A percentile compares a stretch with the other conserved stretches of the same genome.
Conservation (phyloP, 2,329 filamentous ascomycete species). For the Aspergillaceae sp. region DNA sequence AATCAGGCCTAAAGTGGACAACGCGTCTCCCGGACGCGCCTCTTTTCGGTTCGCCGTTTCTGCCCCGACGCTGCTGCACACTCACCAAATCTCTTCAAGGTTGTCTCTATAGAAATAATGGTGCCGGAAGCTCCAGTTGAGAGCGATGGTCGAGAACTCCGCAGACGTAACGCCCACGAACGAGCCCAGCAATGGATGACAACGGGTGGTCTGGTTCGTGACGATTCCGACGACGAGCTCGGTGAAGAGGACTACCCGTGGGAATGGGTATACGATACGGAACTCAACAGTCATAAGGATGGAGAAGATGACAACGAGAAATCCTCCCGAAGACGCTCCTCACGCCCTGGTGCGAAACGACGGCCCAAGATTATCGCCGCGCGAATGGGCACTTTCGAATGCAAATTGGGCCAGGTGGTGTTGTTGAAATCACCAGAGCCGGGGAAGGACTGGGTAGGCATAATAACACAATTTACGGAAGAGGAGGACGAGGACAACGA, state of each 20-base stretch:
- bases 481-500: constrained; percentile 60
- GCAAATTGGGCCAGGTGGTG: constrained; percentile 71
- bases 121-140: constrained; percentile 9
- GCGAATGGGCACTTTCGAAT: constrained; percentile 71
- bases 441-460: constrained; percentile 84
- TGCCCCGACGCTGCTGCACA: too few species aligned
- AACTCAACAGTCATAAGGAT: constrained; percentile 11
- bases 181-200: constrained; percentile 44
- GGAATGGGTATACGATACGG: constrained; percentile 63
- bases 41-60: constrained; percentile 6
- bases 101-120: constrained; percentile 9
- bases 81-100: too few species aligned
- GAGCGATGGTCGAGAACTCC: constrained; percentile 7
- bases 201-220: constrained; percentile 56
- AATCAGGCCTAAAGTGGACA: constrained; percentile 25
- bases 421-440: constrained; percentile 79
- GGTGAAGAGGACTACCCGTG: constrained; percentile 63
- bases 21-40: constrained; percentile 20
- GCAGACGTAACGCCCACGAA: constrained; percentile 21
- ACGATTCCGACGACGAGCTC: constrained; percentile 84
- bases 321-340: constrained; percentile 20
- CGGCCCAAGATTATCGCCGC: constrained; percentile 63
- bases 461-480: constrained; percentile 74
- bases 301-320: constrained; percentile 11
- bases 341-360: constrained; percentile 19